Base-by-base conservation (phyloP, 192 early-diverging fungal species). In the Geranomyces michiganensis region DNA sequence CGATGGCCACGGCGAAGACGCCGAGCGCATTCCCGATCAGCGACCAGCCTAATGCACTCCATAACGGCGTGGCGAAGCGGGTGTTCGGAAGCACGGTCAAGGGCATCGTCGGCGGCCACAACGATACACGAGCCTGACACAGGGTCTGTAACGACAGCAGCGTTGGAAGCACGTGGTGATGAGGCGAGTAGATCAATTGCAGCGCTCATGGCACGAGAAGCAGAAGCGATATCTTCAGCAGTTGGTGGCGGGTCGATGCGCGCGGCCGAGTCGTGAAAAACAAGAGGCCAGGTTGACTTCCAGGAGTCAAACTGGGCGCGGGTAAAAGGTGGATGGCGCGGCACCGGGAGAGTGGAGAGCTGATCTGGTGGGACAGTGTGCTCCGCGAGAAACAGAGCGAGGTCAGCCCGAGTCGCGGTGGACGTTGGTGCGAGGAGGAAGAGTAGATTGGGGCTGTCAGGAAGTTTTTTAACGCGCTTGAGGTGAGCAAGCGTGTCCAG, bases 251-350 rank as follows among this genome's bases (percentile, higher is more conserved):
- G 27, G 62, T 56, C 58, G 60, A 17, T 29, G 45, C 31, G 53
- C 47, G n/a, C 41, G 36, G 49, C 33, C 44, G 65, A 22, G 62
- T 82, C 75, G 72, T 90, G 86, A 64, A 88, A 97, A 24, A 79
- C 76, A n/a, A 93, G 81, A 7, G 95, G 94, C 95, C 95, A 97
- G 26, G 91, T 22, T 14, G 51, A 14, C 67, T 87, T 93, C 92
- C 95, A 97, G 32, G 74, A 74, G 10, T 92, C 85, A 67, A 90
- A 92, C 70, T 97, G 93, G 12, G 82, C 68, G 5, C 79, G 56
- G 0, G 91, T 94, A 30, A 87, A 65, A 0, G 95, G 84, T 44
- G 92, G 78, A 61, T 86, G 74, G 26, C 74, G 75, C 1, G 92
- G 86, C 0, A 94, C 87, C n/a, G 60, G 46, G 33, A 79, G 72